Evolutionary conservation across 371 early-diverging fungal species (phyloP).

Genomic region (Funneliformis caledonium): DNA sequence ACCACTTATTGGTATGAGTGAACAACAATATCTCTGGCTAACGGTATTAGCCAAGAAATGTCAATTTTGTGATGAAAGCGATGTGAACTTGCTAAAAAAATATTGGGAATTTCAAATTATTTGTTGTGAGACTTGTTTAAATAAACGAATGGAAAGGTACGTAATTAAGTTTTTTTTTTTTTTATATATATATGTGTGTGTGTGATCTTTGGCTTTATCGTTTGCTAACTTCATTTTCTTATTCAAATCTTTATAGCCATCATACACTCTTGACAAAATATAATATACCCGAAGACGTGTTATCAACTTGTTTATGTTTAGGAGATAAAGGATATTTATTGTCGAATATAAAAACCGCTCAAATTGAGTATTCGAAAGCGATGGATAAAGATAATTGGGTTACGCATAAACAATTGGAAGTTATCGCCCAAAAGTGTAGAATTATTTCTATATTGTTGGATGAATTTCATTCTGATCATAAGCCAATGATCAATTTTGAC

Average conservation of each 20-base stretch:
- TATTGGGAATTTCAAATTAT: slow-evolving; percentile 29
- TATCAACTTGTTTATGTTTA: slow-evolving; percentile 15
- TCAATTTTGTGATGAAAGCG: slow-evolving; percentile 26
- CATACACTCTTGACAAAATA: not conserved
- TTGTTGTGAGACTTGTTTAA: slow-evolving; percentile 34
- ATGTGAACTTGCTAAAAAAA: not conserved
- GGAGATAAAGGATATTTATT: slow-evolving; percentile 21
- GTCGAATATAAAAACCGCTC: not conserved
- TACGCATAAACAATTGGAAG: slow-evolving; percentile 20
- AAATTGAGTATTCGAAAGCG: slow-evolving; percentile 13
- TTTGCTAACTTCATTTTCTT: not conserved
- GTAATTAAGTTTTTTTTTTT: not conserved
- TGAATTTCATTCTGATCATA: not conserved
- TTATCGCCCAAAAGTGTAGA: slow-evolving; percentile 20
- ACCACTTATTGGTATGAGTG: slow-evolving; percentile 23
- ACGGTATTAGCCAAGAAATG: slow-evolving; percentile 23
- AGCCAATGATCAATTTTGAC: not conserved
- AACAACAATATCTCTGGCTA: slow-evolving; percentile 28
- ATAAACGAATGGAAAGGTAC: slow-evolving; percentile 15
- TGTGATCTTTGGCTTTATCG: not conserved
- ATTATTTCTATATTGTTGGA: slow-evolving; percentile 22
- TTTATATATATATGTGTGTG: not conserved
- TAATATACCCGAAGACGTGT: slow-evolving; percentile 15
- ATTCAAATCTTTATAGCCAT: not conserved
- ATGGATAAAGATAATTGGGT: slow-evolving; percentile 17